Base-by-base conservation (phyloP, 768 basidiomycete genomes). In the Pleurotus giganteus region DNA sequence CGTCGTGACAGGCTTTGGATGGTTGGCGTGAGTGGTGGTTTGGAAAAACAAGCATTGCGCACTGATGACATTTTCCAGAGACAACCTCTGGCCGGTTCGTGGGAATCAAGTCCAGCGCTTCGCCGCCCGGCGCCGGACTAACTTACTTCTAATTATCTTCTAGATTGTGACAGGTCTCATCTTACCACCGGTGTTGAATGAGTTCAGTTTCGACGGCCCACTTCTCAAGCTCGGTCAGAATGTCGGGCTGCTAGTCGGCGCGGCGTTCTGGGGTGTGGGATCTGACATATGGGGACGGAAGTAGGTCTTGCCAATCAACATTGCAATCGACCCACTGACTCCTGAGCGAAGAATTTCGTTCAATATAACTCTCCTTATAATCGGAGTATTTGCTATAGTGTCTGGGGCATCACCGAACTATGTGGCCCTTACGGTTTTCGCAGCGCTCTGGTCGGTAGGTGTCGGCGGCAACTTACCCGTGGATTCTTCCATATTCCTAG, bases 401-500 rank as follows among this genome's bases (percentile, higher is more conserved):
- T 82, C 83, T 36, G 87, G 85, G 12, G 85, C 77, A 1, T 78
- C 85, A 0, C 76, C 80, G 0, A 79, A 82, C 61, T 79, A 70
- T 49, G 57, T 78, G 26, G 68, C 83, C 0, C 66, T 87, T 21
- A 77, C 78, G 52, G 73, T 80, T 2, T 68, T 86, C 24, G 69
- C 79, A 0, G 79, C 83, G 1, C 70, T 82, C 1, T 81, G 83
- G 76, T 82, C 82, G n/a, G 70, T 87, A 19, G 86, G 86, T 1
- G 86, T 87, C 3, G 86, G 86, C 26, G 88, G 46, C 8, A 41
- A 46, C 59, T 66, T 90, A 6, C 88, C 88, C 0, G 88, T 90
- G 0, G 89, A 90, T 61, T 85, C 84, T 31, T 84, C 88, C 0
- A 80, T 90, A 21, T 91, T 91, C 68, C 74, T 91, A 6, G 88